A percentile compares a stretch with the other conserved stretches of the same genome.
These are phyloP conservation scores for Ceratocystis lukuohia DNA, from an alignment of 2,329 filamentous ascomycete species.

Conservation along the genomic window DNA sequence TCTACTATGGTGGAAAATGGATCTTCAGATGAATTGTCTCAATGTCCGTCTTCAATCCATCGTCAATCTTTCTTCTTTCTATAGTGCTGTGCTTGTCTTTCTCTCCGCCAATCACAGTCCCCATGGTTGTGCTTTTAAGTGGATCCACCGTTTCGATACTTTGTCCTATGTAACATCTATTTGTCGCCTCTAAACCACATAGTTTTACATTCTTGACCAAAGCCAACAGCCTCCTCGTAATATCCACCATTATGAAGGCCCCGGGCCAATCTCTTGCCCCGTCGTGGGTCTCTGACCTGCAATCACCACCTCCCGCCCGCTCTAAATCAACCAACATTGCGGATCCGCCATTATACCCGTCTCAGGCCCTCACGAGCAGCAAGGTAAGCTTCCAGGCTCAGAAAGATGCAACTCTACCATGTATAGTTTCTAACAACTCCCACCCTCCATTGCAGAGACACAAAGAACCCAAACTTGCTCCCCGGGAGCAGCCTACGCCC, in stretches of 20 bases:
- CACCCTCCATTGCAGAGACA: slow-evolving; percentile 32
- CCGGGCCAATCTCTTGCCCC: slow-evolving; percentile 33
- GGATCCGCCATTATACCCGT: slow-evolving; percentile 77
- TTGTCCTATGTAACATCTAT: not conserved
- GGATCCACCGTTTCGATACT: not conserved
- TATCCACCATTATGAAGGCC: not conserved
- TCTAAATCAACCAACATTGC: slow-evolving; percentile 55
- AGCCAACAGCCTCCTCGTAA: not conserved
- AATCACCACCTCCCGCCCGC: slow-evolving; percentile 52
- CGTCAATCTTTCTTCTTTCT: not conserved
- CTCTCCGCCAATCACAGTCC: not conserved
- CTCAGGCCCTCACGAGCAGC: slow-evolving; percentile 31
- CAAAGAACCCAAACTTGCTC: slow-evolving; percentile 34
- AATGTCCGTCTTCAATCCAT: not conserved
- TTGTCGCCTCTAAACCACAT: not conserved
- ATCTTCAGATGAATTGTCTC: too few species aligned
- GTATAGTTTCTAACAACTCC: not conserved
- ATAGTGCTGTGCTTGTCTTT: not conserved
- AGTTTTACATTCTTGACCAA: not conserved
- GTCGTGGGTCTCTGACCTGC: slow-evolving; percentile 72
- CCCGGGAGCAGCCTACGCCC: slow-evolving; percentile 54
- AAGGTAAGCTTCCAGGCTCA: slow-evolving; percentile 35
- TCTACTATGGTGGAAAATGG: too few species aligned
- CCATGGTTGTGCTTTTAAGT: not conserved
- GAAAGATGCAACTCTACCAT: not conserved